Percentiles rank a stretch among this genome's conserved stretches.
These are phyloP conservation scores for Blumeria graminis DNA, from an alignment of 2,329 filamentous ascomycete species.

Conservation along the genomic window DNA sequence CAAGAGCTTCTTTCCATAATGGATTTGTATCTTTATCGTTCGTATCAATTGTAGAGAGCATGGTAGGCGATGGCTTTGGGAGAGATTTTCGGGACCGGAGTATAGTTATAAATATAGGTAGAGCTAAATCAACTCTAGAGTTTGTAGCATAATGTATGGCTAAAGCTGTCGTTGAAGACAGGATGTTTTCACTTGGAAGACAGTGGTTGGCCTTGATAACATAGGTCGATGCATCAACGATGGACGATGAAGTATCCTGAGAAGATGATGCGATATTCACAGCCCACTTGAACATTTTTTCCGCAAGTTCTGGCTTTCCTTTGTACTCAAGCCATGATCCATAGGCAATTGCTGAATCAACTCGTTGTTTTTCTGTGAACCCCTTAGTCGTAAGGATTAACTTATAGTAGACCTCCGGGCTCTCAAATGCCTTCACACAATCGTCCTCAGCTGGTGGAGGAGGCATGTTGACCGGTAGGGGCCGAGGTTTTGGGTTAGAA, in stretches of 20 bases:
- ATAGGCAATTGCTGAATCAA: conserved; percentile 63
- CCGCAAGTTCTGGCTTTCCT: conserved; percentile 35
- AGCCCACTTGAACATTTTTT: conserved; percentile 51
- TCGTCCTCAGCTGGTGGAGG: conserved; percentile 50
- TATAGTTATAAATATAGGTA: conserved; percentile 68
- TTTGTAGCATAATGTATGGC: conserved; percentile 53
- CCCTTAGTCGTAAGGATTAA: conserved; percentile 61
- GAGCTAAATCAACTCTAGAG: conserved; percentile 39
- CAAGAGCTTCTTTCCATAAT: conserved; percentile 14
- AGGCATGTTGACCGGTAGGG: conserved; percentile 38
- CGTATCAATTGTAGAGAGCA: conserved; percentile 6
- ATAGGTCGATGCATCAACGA: conserved; percentile 37
- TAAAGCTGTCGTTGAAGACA: conserved; percentile 51
- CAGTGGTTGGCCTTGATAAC: conserved; percentile 35
- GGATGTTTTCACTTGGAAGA: conserved; percentile 44
- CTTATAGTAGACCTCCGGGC: conserved; percentile 57
- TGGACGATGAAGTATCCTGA: conserved; percentile 22
- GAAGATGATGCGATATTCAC: conserved; percentile 38
- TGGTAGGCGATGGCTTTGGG: conserved; percentile 16
- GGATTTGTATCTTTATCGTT: conserved; percentile 7
- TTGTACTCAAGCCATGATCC: conserved; percentile 72
- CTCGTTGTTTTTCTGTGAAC: conserved; percentile 51
- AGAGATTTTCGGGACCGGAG: conserved; percentile 51
- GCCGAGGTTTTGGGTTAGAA: conserved; percentile 58
- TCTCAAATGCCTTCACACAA: conserved; percentile 41